These are phyloP conservation scores for Emydomyces testavorans DNA, from an alignment of 2,329 filamentous ascomycete genomes.

Conservation along the genomic window DNA sequence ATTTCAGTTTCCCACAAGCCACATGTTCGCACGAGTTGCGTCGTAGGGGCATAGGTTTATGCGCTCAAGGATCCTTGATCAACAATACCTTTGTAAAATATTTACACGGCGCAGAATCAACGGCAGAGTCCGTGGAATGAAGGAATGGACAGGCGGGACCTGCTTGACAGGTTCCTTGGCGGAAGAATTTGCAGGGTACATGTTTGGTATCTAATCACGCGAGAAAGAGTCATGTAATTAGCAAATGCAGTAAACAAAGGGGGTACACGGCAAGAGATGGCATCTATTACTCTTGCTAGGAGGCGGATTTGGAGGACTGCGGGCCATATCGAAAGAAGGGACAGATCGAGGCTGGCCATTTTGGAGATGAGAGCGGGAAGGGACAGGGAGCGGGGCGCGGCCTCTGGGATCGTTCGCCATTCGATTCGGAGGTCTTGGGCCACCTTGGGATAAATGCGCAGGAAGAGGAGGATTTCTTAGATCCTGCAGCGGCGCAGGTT, in stretches of 20 bases:
- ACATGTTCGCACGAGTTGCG: not conserved
- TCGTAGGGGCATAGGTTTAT: not conserved
- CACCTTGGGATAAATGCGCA: conserved; percentile 7
- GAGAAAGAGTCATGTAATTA: conserved; percentile 6
- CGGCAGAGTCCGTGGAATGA: conserved; percentile 74
- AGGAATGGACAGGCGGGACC: conserved; percentile 93
- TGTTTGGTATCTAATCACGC: conserved; percentile 67
- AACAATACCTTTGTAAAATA: conserved; percentile 86
- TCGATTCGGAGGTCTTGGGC: conserved; percentile 18
- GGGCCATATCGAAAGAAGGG: conserved; percentile 34
- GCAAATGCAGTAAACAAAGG: not conserved
- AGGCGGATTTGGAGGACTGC: conserved; percentile 36
- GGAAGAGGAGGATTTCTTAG: conserved; percentile 4
- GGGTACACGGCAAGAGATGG: not conserved
- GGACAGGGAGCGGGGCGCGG: conserved; percentile 31
- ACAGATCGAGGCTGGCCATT: conserved; percentile 34
- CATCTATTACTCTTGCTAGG: conserved; percentile 30
- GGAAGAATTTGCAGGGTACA: conserved; percentile 99
- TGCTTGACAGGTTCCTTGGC: conserved; percentile 89
- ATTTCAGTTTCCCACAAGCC: not conserved
- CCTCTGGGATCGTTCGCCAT: conserved; percentile 32
- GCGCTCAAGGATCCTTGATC: not conserved
- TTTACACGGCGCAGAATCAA: conserved; percentile 84
- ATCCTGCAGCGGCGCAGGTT: conserved; percentile 9
- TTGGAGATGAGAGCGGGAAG: conserved; percentile 25